Conservation (phyloP, 805 yeast genomes). For the Cyberlindnera americana region DNA sequence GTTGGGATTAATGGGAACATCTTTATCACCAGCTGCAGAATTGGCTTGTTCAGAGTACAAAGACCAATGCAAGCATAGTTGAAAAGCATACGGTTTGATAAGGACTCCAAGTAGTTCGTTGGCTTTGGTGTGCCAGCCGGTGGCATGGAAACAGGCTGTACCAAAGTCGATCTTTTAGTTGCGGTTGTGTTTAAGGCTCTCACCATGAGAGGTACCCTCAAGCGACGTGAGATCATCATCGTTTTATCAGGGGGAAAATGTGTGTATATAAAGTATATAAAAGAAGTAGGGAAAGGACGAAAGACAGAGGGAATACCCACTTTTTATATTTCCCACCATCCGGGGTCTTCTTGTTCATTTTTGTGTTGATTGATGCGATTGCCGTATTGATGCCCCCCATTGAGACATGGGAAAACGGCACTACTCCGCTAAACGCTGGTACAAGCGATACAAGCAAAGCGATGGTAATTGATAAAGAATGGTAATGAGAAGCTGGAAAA, state of each 20-base stretch:
- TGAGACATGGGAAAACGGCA: no score
- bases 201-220: neutral
- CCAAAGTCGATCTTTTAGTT: constrained; percentile 11
- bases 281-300: no score
- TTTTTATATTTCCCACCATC: no score
- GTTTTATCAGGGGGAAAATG: no score
- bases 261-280: no score
- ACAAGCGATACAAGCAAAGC: neutral
- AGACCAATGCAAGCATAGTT: constrained; percentile 67
- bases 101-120: constrained; percentile 45
- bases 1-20: constrained; percentile 75
- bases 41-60: constrained; percentile 61
- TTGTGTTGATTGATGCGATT: neutral
- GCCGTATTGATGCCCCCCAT: no score
- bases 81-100: constrained; percentile 52
- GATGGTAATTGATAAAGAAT: neutral
- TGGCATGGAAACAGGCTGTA: constrained; percentile 1
- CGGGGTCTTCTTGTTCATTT: no score
- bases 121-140: constrained; percentile 5
- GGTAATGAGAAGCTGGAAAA: neutral
- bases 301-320: no score
- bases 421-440: constrained; percentile 3
- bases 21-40: constrained; percentile 57
- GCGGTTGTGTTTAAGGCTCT: constrained; percentile 22
- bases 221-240: no score